Base-by-base conservation (phyloP, 164 flowering plant genomes). In the Nymphaea colorata region DNA sequence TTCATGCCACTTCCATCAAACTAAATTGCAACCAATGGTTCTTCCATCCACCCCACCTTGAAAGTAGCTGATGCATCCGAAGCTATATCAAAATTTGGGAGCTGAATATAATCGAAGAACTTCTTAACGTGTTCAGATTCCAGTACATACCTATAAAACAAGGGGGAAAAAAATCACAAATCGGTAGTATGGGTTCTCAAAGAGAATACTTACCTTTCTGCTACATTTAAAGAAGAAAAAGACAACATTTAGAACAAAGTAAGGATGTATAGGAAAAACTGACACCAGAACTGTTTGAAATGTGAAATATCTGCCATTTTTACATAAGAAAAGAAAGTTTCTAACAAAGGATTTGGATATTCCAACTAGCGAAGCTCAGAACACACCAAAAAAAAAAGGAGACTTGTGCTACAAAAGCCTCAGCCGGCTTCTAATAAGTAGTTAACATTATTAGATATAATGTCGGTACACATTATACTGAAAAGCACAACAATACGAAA, bases 21-120 rank as follows among this genome's bases (percentile, higher is more conserved):
- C 36, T 25, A 25, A 25, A 25, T 25, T 25, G 1, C 36, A 25
- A 25, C 36, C 36, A 25, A 25, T 25, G 36, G 36, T 25, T 25
- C 36, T 25, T 25, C 36, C 36, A 25, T 25, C n/a, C 10, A 63
- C 42, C 42, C 44, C n/a, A 87, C 95, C 91, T 87, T 88, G 73
- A 88, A 88, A 61, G 91, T 88, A 18, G 91, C 90, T 68, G 87
- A 85, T 74, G 95, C 95, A 84, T 88, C 95, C 16, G 95, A 85
- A 68, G 95, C 87, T 71, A 88, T 82, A 69, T 85, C 90, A 68
- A 88, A 88, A 79, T 85, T 87, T 66, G 95, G 95, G 41, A 85
- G 82, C 74, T 88, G 90, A 64, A 88, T 88, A 68, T 78, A 87
- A 64, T 78, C 80, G 73, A 88, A 88, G 67, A 88, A 87, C 72